Base-by-base conservation (phyloP, 1,284 basidiomycete species). In the Leccinum solheimii region DNA sequence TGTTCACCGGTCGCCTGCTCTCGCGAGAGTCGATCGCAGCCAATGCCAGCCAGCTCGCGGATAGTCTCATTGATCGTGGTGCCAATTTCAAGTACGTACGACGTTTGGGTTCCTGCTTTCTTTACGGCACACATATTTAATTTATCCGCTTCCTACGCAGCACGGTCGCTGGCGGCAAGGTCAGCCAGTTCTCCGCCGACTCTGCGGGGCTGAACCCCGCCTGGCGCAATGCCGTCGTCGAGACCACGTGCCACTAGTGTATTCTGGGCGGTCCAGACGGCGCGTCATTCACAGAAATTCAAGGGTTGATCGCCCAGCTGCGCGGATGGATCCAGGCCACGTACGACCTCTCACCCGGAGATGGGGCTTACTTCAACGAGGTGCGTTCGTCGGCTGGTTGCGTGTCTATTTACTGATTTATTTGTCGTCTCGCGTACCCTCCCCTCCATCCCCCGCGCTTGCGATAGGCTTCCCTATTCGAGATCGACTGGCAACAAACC, bases 341-440 rank as follows among this genome's bases (percentile, higher is more conserved):
- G 62, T 27, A 67, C 59, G 43, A 66, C 66, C 3, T 66, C 10
- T 66, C 70, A 0, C 73, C 76, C 2, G 68, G 73, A 19, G 74
- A 77, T 19, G 79, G 76, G 2, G 72, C 78, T 3, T 79, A 79
- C 65, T 73, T 79, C 54, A 80, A 82, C 59, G 80, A 83, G 74
- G 80, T 78, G 19, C 26, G 77, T 62, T 5, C 21, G 16, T 30
- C 30, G 30, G 30, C 30, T 30, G 30, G 9, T 10, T 30, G 30
- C 30, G 30, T 30, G 30, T 30, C 30, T 30, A 30, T 30, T 30
- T 30, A 30, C 30, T 30, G 30, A 30, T 30, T 30, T 30, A 30
- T 30, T 30, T 30, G 30, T 30, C 30, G 30, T 30, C 30, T 30
- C 30, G 30, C 30, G 30, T 30, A 0, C 30, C 30, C 9, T 30